Percentiles rank a stretch among this genome's conserved stretches.
These are phyloP conservation scores for Trichaptum fuscoviolaceum DNA, from an alignment of 768 basidiomycete species.

Conservation along the genomic window DNA sequence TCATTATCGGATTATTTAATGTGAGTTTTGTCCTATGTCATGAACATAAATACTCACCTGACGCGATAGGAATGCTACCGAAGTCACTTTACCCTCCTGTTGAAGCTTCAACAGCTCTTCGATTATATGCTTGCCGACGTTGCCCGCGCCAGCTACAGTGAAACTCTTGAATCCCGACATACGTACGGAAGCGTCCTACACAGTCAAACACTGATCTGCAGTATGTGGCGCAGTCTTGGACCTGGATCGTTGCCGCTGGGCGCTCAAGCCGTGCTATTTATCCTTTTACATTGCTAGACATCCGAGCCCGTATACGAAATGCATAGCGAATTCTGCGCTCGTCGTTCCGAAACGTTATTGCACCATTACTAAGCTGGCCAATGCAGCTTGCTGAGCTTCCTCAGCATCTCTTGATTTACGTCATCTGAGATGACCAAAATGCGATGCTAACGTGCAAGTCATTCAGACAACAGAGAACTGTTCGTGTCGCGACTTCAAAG, in stretches of 20 bases:
- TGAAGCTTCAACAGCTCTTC: slow-evolving; percentile 9
- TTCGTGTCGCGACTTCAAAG: too few relatives aligned
- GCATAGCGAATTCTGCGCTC: too few relatives aligned
- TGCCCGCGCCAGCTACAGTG: slow-evolving; percentile 10
- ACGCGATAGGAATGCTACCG: slow-evolving; percentile 3
- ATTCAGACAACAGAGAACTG: too few relatives aligned
- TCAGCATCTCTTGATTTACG: too few relatives aligned
- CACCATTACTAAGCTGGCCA: too few relatives aligned
- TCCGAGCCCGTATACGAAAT: not conserved
- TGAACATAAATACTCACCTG: not conserved
- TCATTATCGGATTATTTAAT: not conserved
- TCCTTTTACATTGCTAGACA: too few relatives aligned
- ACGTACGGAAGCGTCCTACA: not conserved
- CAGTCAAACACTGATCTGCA: too few relatives aligned
- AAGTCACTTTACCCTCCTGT: not conserved
- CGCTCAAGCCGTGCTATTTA: not conserved
- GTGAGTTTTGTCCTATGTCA: not conserved
- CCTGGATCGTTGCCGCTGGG: not conserved
- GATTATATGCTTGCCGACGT: slow-evolving; percentile 7
- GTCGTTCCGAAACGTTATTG: too few relatives aligned
- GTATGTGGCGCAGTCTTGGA: not conserved
- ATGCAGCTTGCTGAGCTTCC: too few relatives aligned
- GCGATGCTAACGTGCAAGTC: too few relatives aligned
- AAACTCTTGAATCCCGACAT: slow-evolving; percentile 10
- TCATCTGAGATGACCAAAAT: not conserved